A percentile compares a stretch with the other conserved stretches of the same genome.
Conservation (phyloP, 164 flowering plant genomes). For the Pachysandra terminalis region DNA sequence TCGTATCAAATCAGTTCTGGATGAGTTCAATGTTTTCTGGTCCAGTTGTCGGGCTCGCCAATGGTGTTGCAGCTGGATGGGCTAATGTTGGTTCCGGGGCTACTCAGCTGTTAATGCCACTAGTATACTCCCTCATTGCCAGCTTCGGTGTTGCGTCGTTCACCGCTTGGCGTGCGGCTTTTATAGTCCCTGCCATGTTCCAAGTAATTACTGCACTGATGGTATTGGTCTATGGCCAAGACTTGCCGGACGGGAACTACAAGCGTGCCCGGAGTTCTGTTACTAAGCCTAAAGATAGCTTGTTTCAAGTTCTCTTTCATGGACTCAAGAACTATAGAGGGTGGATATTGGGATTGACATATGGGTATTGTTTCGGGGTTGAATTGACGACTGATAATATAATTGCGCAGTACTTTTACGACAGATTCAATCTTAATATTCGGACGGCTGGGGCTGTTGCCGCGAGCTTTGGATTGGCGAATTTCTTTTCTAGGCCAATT, state of each 20-base stretch:
- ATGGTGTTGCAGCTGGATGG: slow-evolving; percentile 68
- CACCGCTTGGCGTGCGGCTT: slow-evolving; percentile 49
- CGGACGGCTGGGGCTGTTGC: slow-evolving; percentile 49
- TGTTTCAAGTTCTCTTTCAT: slow-evolving; percentile 25
- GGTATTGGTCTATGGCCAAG: slow-evolving; percentile 53
- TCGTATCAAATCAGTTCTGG: slow-evolving; percentile 67
- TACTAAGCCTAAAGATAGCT: slow-evolving; percentile 18
- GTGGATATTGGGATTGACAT: slow-evolving; percentile 50
- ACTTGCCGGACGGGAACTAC: slow-evolving; percentile 40
- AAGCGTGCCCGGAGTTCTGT: not conserved
- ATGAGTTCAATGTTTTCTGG: slow-evolving; percentile 65
- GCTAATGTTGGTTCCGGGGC: slow-evolving; percentile 58
- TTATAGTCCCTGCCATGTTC: slow-evolving; percentile 44
- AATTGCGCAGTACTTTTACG: slow-evolving; percentile 55
- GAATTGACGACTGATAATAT: slow-evolving; percentile 58
- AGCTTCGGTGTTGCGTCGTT: slow-evolving; percentile 21
- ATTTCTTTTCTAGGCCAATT: slow-evolving; percentile 44
- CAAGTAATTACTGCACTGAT: slow-evolving; percentile 41
- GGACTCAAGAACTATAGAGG: slow-evolving; percentile 57
- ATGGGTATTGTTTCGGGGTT: slow-evolving; percentile 53
- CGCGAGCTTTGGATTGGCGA: slow-evolving; percentile 55
- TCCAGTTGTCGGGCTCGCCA: slow-evolving; percentile 48
- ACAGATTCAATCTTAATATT: slow-evolving; percentile 42
- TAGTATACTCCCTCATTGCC: slow-evolving; percentile 29
- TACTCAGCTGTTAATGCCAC: slow-evolving; percentile 56